Evolutionary conservation across 805 yeast species (phyloP).

Genomic region (Saccharomycopsis malanga): DNA sequence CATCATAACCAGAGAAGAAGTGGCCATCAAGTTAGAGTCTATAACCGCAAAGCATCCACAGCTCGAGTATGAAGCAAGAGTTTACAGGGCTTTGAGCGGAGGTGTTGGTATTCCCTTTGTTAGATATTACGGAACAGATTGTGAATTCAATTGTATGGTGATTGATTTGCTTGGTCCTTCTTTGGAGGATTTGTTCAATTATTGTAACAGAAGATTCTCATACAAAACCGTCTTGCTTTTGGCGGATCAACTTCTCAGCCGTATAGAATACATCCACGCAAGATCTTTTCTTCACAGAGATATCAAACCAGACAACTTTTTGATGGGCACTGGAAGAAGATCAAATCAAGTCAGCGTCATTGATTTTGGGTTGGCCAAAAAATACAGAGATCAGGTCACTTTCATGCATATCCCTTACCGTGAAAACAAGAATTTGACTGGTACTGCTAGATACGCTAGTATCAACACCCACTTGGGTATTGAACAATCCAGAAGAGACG

Average conservation of each 20-base stretch:
- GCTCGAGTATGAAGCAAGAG: conserved; percentile 93
- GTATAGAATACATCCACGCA: conserved; percentile 93
- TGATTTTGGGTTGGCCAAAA: conserved; percentile 91
- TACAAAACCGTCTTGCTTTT: conserved; percentile 86
- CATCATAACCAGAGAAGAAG: conserved; percentile 93
- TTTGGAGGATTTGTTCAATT: conserved; percentile 89
- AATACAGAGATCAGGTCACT: conserved; percentile 89
- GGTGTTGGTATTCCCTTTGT: conserved; percentile 97
- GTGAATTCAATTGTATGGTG: conserved; percentile 95
- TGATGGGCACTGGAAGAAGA: conserved; percentile 85
- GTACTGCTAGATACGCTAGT: conserved; percentile 95
- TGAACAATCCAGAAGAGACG: conserved; percentile 95
- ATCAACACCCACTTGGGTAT: conserved; percentile 95
- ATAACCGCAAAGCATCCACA: conserved; percentile 93
- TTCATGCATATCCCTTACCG: conserved; percentile 93
- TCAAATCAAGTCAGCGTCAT: conserved; percentile 94
- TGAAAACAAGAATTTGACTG: conserved; percentile 92
- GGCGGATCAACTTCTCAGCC: conserved; percentile 90
- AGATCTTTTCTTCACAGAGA: conserved; percentile 84
- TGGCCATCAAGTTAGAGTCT: conserved; percentile 90
- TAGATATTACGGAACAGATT: conserved; percentile 95
- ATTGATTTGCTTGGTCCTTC: conserved; percentile 94
- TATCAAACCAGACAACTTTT: conserved; percentile 71
- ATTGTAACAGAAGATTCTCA: conserved; percentile 89
- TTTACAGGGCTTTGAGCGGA: conserved; percentile 88